phyloP scores from a whole-genome alignment of 352 stramenopile genomes.

The Phytophthora palmivora region DNA sequence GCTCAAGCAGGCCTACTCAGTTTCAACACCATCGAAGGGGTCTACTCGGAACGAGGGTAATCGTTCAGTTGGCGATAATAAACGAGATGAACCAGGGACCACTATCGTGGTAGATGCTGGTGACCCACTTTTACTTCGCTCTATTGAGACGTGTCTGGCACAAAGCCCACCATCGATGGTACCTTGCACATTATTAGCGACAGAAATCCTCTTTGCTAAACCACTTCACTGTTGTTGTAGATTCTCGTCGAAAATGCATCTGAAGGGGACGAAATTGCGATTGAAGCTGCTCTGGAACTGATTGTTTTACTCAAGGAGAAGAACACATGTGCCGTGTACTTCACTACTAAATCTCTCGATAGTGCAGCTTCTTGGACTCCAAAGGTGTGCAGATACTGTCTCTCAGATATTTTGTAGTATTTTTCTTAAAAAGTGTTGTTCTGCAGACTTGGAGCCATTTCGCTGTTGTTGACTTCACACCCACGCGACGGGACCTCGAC shows the following conservation, averaged over 20 bases:
- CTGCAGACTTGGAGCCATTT: conserved; percentile 62
- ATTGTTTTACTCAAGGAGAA: conserved; percentile 48
- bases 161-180: conserved; percentile 38
- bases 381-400: conserved; percentile 39
- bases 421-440: neutral
- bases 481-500: conserved; percentile 43
- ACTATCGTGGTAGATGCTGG: conserved; percentile 51
- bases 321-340: conserved; percentile 49
- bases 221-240: conserved; percentile 19
- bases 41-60: neutral
- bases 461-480: conserved; percentile 50
- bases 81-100: conserved; percentile 21
- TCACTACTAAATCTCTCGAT: conserved; percentile 44
- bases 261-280: conserved; percentile 45
- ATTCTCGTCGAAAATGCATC: conserved; percentile 59
- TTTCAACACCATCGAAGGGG: conserved; percentile 7
- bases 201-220: neutral
- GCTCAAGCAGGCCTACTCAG: conserved; percentile 44
- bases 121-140: conserved; percentile 42
- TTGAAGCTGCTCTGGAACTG: conserved; percentile 51
- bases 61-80: conserved; percentile 4
- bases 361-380: conserved; percentile 49
- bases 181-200: neutral
- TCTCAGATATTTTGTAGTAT: neutral
- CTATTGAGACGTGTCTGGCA: conserved; percentile 54